Base-by-base conservation (phyloP, 2,329 filamentous ascomycete genomes). In the Diplodia corticola region DNA sequence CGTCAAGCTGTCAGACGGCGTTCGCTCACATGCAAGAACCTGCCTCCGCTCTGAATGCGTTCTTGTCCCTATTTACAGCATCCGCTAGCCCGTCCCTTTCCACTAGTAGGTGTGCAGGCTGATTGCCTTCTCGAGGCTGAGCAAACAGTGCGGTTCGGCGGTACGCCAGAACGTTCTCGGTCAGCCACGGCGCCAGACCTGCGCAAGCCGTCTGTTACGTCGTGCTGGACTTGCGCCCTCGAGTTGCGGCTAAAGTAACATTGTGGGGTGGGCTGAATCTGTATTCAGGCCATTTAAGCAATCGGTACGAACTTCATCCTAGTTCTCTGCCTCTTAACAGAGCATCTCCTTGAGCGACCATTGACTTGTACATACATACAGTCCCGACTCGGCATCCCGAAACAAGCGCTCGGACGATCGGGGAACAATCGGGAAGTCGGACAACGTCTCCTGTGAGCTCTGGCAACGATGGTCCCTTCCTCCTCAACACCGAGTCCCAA, bases 81-180 rank as follows among this genome's bases (percentile, higher is more conserved):
- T 17, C 10, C 40, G 40, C 37, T 60, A 60, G 55, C 13, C 2
- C 17, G 10, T 20, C n/a, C 40, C 15, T 26, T 57, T 57, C 35
- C 22, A 5, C 22, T 44, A 17, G 35, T 22, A 35, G n/a, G n/a
- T n/a, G 22, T 35, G 20, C 12, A 28, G 54, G 15, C 13, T 7
- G 40, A n/a, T 44, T 20, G n/a, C 10, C 17, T 20, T 44, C 33
- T 55, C 35, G 12, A 46, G 20, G 24, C 33, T 22, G 35, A 57
- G 30, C 37, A 40, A 28, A 57, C 44, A 35, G 54, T 44, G 35
- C 5, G 35, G 50, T 33, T 40, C 53, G 44, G n/a, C 30, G 46
- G 37, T 54, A 51, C 49, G 61, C 61, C 61, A 64, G 61, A 55
- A 46, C 61, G 44, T 28, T 55, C 61, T 64, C 61, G 61, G 61